Evolutionary conservation across 176 grass and related monocot species (phyloP).

Genomic region (Oryza punctata): DNA sequence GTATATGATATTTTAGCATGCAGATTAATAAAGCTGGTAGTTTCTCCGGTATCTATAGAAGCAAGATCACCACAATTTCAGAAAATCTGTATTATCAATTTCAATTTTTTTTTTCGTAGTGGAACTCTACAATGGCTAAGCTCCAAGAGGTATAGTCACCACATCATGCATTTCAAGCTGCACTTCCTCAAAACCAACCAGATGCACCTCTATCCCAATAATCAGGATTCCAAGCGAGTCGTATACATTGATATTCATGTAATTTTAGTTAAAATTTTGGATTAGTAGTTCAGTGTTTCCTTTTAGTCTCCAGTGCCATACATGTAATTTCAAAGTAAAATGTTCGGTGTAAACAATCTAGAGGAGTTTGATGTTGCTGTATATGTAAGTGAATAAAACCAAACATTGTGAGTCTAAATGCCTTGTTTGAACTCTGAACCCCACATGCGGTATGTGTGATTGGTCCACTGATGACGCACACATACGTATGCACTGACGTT

Average conservation of each 20-base stretch:
- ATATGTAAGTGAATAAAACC: too few relatives aligned
- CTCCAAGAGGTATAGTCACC: background rate
- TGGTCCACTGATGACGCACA: background rate
- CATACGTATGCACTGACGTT: background rate
- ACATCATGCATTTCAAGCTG: constrained; percentile 26
- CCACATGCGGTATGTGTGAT: background rate
- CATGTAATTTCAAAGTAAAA: constrained; percentile 1
- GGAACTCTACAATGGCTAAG: constrained; percentile 7
- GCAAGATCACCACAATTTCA: background rate
- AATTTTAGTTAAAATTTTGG: background rate
- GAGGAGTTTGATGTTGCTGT: background rate
- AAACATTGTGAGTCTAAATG: too few relatives aligned
- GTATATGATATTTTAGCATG: background rate
- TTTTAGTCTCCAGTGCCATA: background rate
- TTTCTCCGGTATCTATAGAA: background rate
- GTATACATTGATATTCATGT: background rate
- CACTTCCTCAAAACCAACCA: constrained; percentile 14
- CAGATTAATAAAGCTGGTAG: background rate
- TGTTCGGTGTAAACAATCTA: background rate
- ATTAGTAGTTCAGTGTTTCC: background rate
- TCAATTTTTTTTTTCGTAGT: background rate
- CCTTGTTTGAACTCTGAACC: too few relatives aligned
- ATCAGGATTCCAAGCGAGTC: background rate
- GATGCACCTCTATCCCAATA: constrained; percentile 13
- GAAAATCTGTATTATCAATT: background rate